phyloP scores from a whole-genome alignment of 176 grass and related monocot genomes.

The Carex cristatella region DNA sequence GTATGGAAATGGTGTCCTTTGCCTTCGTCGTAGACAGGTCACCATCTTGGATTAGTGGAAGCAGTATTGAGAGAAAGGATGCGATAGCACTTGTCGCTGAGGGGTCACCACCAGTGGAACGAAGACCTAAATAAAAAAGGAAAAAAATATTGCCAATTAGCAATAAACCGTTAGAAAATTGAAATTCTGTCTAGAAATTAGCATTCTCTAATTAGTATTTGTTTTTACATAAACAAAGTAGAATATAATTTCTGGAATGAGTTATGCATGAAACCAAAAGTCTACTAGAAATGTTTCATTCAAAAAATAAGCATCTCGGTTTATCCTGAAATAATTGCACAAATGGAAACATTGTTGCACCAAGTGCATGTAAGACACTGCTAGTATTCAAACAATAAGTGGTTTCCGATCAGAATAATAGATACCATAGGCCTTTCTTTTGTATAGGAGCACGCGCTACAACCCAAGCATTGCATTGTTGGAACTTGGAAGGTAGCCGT shows the following conservation, averaged over 20 bases:
- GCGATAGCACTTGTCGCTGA: slow-evolving; percentile 53
- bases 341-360: neutral
- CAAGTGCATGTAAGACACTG: neutral
- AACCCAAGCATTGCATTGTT: neutral
- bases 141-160: neutral
- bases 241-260: neutral
- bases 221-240: neutral
- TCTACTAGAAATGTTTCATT: neutral
- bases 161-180: neutral
- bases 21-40: slow-evolving; percentile 33
- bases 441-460: neutral
- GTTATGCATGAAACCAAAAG: neutral
- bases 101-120: slow-evolving; percentile 47
- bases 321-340: neutral
- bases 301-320: neutral
- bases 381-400: neutral
- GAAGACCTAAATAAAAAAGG: slow-evolving; percentile 28
- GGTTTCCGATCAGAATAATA: neutral
- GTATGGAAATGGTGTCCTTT: slow-evolving; percentile 39
- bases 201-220: neutral
- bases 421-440: neutral
- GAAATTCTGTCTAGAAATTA: neutral
- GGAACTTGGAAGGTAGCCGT: neutral
- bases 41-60: slow-evolving; percentile 41
- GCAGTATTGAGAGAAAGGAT: slow-evolving; percentile 70